Evolutionary conservation across 2,329 filamentous ascomycete genomes (phyloP).

Genomic region (Clarireedia monteithiana): DNA sequence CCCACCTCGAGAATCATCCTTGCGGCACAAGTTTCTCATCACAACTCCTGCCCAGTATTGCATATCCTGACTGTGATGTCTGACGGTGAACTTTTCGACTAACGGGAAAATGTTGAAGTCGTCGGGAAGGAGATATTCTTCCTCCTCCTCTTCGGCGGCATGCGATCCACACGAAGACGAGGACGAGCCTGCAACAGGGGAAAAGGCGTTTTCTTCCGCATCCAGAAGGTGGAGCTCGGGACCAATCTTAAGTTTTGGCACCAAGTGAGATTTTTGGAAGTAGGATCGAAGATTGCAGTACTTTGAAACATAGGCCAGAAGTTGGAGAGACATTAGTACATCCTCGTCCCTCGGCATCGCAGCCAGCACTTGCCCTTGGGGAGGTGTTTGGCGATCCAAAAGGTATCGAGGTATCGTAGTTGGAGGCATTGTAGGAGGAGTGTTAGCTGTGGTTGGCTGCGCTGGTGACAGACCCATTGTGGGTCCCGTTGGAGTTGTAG

Average conservation of each 20-base stretch:
- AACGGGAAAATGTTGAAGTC: slow-evolving; percentile 98
- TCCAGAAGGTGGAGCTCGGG: slow-evolving; percentile 77
- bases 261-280: slow-evolving; percentile 90
- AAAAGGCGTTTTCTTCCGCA: slow-evolving; percentile 46
- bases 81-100: slow-evolving; percentile 95
- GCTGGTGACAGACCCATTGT: slow-evolving; percentile 65
- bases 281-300: slow-evolving; percentile 95
- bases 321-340: slow-evolving; percentile 93
- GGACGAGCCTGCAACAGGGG: slow-evolving; percentile 25
- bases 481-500: slow-evolving; percentile 58
- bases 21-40: slow-evolving; percentile 96
- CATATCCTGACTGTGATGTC: slow-evolving; percentile 94
- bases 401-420: slow-evolving; percentile 73
- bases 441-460: slow-evolving; percentile 50
- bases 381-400: slow-evolving; percentile 61
- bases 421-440: slow-evolving; percentile 68
- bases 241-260: slow-evolving; percentile 84
- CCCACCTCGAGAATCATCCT: slow-evolving; percentile 88
- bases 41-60: slow-evolving; percentile 99
- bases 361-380: slow-evolving; percentile 66
- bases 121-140: slow-evolving; percentile 82
- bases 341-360: slow-evolving; percentile 96
- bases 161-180: slow-evolving; percentile 30
- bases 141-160: slow-evolving; percentile 61
- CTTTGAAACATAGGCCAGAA: slow-evolving; percentile 95